These are phyloP conservation scores for Ustilago curta DNA, from an alignment of 1,284 basidiomycete species.

Conservation along the genomic window DNA sequence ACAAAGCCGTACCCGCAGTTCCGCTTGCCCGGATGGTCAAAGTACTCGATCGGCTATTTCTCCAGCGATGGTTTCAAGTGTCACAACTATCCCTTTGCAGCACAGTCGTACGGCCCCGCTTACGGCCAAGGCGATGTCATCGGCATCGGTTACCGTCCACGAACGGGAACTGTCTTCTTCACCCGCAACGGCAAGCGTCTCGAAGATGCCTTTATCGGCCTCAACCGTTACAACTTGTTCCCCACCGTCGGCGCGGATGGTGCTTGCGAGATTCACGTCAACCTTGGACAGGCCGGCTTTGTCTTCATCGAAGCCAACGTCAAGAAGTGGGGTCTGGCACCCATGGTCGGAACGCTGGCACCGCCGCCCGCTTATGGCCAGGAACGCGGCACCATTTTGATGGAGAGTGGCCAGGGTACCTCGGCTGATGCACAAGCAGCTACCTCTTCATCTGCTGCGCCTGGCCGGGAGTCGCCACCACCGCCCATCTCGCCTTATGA, in stretches of 20 bases:
- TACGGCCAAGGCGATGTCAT: conserved; percentile 81
- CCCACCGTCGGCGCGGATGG: conserved; percentile 67
- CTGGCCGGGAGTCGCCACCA: conserved; percentile 33
- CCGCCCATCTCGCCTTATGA: conserved; percentile 52
- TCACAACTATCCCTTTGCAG: conserved; percentile 95
- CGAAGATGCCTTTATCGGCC: conserved; percentile 67
- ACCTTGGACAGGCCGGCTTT: conserved; percentile 69
- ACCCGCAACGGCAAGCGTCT: conserved; percentile 67
- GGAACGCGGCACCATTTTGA: conserved; percentile 68
- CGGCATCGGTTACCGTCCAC: conserved; percentile 66
- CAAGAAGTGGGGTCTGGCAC: conserved; percentile 69
- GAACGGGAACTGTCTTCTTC: conserved; percentile 68
- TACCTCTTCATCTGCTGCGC: conserved; percentile 10
- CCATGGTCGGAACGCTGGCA: conserved; percentile 68
- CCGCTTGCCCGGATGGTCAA: conserved; percentile 76
- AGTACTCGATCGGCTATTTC: conserved; percentile 94
- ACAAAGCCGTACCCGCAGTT: conserved; percentile 69
- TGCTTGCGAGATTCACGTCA: conserved; percentile 67
- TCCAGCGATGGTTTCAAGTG: conserved; percentile 93
- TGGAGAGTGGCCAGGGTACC: conserved; percentile 59
- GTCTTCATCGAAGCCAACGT: conserved; percentile 69
- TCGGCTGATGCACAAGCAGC: conserved; percentile 21
- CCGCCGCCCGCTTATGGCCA: conserved; percentile 68
- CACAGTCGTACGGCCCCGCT: conserved; percentile 83
- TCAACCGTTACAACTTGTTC: conserved; percentile 67